phyloP scores from a whole-genome alignment of 176 grass and related monocot species.

The Echinochloa phyllopogon region DNA sequence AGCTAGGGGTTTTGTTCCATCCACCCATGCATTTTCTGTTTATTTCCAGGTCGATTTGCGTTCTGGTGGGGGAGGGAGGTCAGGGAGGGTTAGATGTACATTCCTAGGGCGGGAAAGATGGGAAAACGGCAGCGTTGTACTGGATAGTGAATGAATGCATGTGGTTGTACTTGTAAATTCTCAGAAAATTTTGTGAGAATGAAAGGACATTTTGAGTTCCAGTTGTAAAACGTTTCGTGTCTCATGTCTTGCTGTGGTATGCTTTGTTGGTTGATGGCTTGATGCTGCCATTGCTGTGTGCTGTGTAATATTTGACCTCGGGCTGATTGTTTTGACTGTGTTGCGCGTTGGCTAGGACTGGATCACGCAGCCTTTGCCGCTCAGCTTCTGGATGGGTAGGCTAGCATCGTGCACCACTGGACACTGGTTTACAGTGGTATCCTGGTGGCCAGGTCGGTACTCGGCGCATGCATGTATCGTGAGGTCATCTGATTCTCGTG shows the following conservation, averaged over 20 bases:
- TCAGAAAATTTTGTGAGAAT: slow-evolving; percentile 77
- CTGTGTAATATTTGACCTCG: too few relatives aligned
- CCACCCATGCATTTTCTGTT: slow-evolving; percentile 27
- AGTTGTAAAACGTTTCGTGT: background rate
- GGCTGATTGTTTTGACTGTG: too few relatives aligned
- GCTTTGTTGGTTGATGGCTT: too few relatives aligned
- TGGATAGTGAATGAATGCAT: slow-evolving; percentile 54
- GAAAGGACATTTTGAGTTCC: slow-evolving; percentile 57
- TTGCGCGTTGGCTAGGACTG: too few relatives aligned
- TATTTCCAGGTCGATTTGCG: slow-evolving; percentile 48
- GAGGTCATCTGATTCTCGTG: background rate
- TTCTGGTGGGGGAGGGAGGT: background rate
- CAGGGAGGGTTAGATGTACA: slow-evolving; percentile 68
- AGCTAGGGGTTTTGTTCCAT: slow-evolving; percentile 37
- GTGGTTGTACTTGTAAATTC: slow-evolving; percentile 77
- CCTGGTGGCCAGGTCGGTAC: background rate
- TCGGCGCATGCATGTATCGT: background rate
- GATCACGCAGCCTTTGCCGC: background rate
- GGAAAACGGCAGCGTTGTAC: slow-evolving; percentile 32
- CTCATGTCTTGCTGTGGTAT: background rate
- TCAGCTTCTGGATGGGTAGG: background rate
- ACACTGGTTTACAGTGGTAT: too few relatives aligned
- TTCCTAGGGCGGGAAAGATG: slow-evolving; percentile 51
- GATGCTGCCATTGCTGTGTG: background rate
- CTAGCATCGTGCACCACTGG: too few relatives aligned